These are phyloP conservation scores for Geosmithia flava DNA, from an alignment of 2,329 filamentous ascomycete genomes.

Conservation along the genomic window DNA sequence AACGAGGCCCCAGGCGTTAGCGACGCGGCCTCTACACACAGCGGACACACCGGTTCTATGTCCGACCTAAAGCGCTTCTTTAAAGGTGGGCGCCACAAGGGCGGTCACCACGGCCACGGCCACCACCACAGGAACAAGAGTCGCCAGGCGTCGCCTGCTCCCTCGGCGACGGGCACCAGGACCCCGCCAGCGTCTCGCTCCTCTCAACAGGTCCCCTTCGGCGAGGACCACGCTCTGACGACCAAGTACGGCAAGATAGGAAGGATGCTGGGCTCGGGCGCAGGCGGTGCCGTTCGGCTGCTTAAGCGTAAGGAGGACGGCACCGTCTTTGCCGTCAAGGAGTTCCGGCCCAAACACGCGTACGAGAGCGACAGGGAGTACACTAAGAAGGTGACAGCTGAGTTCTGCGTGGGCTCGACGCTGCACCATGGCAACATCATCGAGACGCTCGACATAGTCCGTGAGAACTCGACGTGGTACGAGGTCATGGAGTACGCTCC, in stretches of 20 bases:
- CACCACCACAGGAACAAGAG: conserved; percentile 40
- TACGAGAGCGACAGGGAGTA: conserved; percentile 95
- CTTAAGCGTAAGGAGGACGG: conserved; percentile 91
- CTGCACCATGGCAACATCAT: conserved; percentile 97
- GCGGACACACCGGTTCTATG: conserved; percentile 61
- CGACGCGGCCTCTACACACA: conserved; percentile 3
- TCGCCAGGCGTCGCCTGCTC: conserved; percentile 48
- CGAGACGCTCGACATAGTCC: conserved; percentile 91
- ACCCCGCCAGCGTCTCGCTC: conserved; percentile 33
- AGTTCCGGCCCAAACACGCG: conserved; percentile 82
- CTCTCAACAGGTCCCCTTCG: conserved; percentile 67
- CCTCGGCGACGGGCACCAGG: conserved; percentile 36
- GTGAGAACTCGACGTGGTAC: conserved; percentile 90
- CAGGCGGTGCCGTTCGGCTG: conserved; percentile 84
- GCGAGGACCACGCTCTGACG: conserved; percentile 80
- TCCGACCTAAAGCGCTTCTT: conserved; percentile 95
- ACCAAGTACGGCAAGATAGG: conserved; percentile 95
- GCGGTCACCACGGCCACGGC: conserved; percentile 28
- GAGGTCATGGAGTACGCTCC: conserved; percentile 99
- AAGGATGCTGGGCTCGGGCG: conserved; percentile 84
- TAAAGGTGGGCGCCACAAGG: conserved; percentile 58
- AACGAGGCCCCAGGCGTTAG: background rate
- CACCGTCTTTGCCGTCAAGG: conserved; percentile 93
- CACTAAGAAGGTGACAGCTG: conserved; percentile 93
- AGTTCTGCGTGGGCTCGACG: conserved; percentile 96